Base-by-base conservation (phyloP, 1,284 basidiomycete genomes). In the Fomitopsis betulina region DNA sequence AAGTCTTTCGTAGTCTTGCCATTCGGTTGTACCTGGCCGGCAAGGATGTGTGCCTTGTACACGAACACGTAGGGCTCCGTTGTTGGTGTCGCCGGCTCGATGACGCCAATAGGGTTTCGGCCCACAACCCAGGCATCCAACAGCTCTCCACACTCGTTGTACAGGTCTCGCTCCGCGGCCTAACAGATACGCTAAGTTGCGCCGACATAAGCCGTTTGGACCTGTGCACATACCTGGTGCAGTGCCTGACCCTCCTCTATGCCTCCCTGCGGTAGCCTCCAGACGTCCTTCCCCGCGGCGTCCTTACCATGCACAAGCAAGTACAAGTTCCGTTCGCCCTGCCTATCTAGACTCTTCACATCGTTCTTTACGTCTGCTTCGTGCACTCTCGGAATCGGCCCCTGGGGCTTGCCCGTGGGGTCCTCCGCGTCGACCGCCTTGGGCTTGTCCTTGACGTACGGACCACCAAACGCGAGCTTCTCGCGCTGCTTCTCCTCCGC, bases 51-150 rank as follows among this genome's bases (percentile, higher is more conserved):
- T 25, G 82, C 89, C 70, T 93, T 94, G 76, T 86, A 89, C 76
- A 93, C 91, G 73, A 94, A 93, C 19, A 77, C 69, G 39, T 68
- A 67, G 8, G 65, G 61, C 74, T 75, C 55, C 56, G 40, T 49
- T 30, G 57, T 63, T 25, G 72, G 67, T 54, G 69, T 63, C 52
- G 75, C 70, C 57, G 80, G 78, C 63, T 85, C 82, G 67, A 84
- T 79, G 51, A 89, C 77, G 17, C 89, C 90, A 66, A 91, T 81
- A 13, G 91, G 90, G 57, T 84, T 86, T 55, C 84, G 81, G 61
- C 87, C 82, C 38, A 92, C 90, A 62, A 92, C 77, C 91, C 92
- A 94, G 15, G 85, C 84, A 67, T 94, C 90, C 85, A 94, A 91
- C 56, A 83, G 72, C 45, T 79, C 75, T 13, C 91, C 91, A 64